Conservation (phyloP, 768 basidiomycete species). For the Paxillus involutus region DNA sequence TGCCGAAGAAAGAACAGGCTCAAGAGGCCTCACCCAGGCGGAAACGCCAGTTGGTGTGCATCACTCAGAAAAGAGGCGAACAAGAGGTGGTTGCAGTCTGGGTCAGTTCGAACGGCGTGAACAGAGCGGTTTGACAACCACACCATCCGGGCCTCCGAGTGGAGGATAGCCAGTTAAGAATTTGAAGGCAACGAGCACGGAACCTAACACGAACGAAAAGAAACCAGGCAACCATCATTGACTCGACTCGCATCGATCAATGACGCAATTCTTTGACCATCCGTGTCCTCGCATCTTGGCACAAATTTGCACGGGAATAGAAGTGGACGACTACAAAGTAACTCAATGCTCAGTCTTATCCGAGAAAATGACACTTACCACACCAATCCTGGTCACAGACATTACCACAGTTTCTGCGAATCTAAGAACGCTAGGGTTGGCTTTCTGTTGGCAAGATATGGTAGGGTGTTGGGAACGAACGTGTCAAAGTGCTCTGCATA, state of each 20-base stretch:
- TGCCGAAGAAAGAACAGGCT: conserved; percentile 5
- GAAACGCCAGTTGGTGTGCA: background rate
- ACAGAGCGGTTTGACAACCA: too few species aligned
- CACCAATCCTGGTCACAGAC: conserved; percentile 3
- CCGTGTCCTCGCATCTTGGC: conserved; percentile 15
- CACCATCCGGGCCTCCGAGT: too few species aligned
- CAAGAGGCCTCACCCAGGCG: background rate
- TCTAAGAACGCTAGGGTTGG: too few species aligned
- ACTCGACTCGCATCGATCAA: conserved; percentile 7
- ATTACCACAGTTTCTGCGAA: too few species aligned
- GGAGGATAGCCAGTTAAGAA: too few species aligned
- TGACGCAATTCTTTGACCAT: conserved; percentile 10
- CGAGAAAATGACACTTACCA: conserved; percentile 1
- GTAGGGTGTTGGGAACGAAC: too few species aligned
- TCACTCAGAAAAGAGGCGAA: too few species aligned
- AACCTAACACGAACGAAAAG: too few species aligned
- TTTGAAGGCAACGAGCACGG: background rate
- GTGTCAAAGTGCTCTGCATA: too few species aligned
- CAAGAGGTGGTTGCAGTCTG: too few species aligned
- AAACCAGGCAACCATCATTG: background rate
- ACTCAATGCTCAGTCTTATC: background rate
- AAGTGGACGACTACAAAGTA: conserved; percentile 9
- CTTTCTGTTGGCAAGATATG: too few species aligned
- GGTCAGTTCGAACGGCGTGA: too few species aligned
- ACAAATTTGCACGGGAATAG: conserved; percentile 17